Percentiles rank a stretch among this genome's conserved stretches.
phyloP scores from a whole-genome alignment of 2,329 filamentous ascomycete genomes.

The Monosporascus sp. region DNA sequence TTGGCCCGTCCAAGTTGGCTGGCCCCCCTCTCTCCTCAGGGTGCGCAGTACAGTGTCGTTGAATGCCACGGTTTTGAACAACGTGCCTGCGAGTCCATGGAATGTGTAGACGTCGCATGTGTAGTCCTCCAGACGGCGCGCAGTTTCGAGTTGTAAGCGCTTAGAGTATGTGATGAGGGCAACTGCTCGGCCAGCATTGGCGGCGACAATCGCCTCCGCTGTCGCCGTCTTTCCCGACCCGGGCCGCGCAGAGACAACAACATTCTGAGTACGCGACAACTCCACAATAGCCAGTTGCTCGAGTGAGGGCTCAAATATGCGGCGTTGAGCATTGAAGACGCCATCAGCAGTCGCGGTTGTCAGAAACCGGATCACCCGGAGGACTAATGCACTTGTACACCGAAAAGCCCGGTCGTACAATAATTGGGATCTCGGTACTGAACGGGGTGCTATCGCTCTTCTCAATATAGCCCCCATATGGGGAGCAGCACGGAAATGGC shows the following conservation, averaged over 20 bases:
- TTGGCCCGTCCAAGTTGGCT: slow-evolving; percentile 14
- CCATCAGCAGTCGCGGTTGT: no score
- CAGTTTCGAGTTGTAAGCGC: slow-evolving; percentile 20
- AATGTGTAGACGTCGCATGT: slow-evolving; percentile 20
- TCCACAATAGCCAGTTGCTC: slow-evolving; percentile 20
- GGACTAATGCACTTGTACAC: no score
- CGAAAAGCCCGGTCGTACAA: no score
- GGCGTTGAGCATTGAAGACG: not conserved
- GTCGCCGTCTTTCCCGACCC: slow-evolving; percentile 28
- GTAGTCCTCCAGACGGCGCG: slow-evolving; percentile 14
- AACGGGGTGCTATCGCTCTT: no score
- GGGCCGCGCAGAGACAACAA: slow-evolving; percentile 27
- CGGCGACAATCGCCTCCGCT: slow-evolving; percentile 22
- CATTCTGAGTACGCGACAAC: slow-evolving; percentile 18
- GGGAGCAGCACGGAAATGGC: no score
- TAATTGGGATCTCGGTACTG: no score
- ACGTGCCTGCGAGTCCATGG: slow-evolving; percentile 17
- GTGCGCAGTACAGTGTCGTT: slow-evolving; percentile 13
- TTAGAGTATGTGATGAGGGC: slow-evolving; percentile 23
- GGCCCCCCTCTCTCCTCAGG: slow-evolving; percentile 4
- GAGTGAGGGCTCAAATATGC: slow-evolving; percentile 12
- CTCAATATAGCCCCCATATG: no score
- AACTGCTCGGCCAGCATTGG: slow-evolving; percentile 13
- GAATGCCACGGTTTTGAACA: slow-evolving; percentile 11
- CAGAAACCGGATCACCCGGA: no score